Percentiles rank a stretch among this genome's conserved stretches.
Conservation (phyloP, 805 yeast species). For the Grigorovia humatica region DNA sequence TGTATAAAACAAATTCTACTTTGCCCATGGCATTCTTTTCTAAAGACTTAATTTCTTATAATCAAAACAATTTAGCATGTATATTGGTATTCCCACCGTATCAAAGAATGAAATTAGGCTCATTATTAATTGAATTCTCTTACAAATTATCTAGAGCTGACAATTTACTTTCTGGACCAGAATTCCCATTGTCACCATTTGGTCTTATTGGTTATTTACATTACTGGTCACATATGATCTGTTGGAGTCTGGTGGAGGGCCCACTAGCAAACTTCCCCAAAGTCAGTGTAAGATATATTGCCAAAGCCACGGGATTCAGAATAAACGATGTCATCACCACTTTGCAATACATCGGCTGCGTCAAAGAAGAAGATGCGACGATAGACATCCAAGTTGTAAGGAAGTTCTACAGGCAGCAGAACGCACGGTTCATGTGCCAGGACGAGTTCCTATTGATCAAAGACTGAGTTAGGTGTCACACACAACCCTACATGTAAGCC, state of each 20-base stretch:
- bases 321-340: conserved; percentile 51
- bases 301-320: conserved; percentile 53
- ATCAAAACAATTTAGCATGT: conserved; percentile 81
- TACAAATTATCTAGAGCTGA: conserved; percentile 64
- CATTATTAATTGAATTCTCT: conserved; percentile 71
- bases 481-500: too few relatives aligned
- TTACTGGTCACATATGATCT: conserved; percentile 60
- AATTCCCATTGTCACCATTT: conserved; percentile 75
- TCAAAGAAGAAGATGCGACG: conserved; percentile 22
- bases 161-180: conserved; percentile 73
- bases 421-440: conserved; percentile 2
- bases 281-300: conserved; percentile 39
- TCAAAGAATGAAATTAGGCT: conserved; percentile 70
- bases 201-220: conserved; percentile 64
- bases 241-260: conserved; percentile 36
- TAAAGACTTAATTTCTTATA: conserved; percentile 68
- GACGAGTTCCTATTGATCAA: conserved; percentile 22
- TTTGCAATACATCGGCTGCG: conserved; percentile 43
- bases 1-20: conserved; percentile 40
- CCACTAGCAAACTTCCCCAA: conserved; percentile 20
- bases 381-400: conserved; percentile 7
- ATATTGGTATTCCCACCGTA: conserved; percentile 87
- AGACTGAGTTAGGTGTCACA: conserved; percentile 5
- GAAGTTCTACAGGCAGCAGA: not conserved
- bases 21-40: conserved; percentile 88